phyloP scores from a whole-genome alignment of 805 yeast species.

The Teunomyces panamensis region DNA sequence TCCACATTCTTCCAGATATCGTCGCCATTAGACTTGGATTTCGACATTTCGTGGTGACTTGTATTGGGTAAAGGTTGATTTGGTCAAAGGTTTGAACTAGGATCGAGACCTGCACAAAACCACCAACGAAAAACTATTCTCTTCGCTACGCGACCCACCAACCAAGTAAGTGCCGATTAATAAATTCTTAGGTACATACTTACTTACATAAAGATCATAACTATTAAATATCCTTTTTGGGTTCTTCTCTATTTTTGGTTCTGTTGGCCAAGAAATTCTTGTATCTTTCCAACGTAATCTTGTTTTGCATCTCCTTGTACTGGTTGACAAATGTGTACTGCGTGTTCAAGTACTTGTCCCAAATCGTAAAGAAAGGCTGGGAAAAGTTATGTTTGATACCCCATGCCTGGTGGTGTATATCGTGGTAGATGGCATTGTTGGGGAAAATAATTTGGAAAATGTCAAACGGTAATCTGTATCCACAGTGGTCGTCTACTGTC shows the following conservation, averaged over 20 bases:
- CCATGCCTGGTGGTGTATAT: constrained; percentile 94
- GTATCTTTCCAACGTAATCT: constrained; percentile 65
- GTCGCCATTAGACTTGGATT: constrained; percentile 54
- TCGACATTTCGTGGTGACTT: constrained; percentile 18
- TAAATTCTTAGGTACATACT: background rate
- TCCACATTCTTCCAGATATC: constrained; percentile 92
- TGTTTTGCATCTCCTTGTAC: constrained; percentile 63
- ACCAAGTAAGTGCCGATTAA: too few species aligned
- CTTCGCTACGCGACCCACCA: background rate
- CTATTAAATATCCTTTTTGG: constrained; percentile 8
- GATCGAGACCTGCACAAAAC: background rate
- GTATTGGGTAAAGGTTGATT: background rate
- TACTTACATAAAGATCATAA: background rate
- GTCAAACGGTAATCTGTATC: constrained; percentile 91
- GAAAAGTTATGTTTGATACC: constrained; percentile 91
- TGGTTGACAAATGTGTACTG: constrained; percentile 61
- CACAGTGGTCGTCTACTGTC: constrained; percentile 98
- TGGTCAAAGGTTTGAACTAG: background rate
- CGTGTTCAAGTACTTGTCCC: constrained; percentile 79
- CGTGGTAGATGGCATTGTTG: constrained; percentile 93
- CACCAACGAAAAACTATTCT: background rate
- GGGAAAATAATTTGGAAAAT: constrained; percentile 89
- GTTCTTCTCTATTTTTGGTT: constrained; percentile 11
- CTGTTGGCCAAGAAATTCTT: constrained; percentile 51
- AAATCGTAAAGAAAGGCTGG: constrained; percentile 93